These are phyloP conservation scores for Phoma sp. DNA, from an alignment of 2,329 filamentous ascomycete species.

Conservation along the genomic window DNA sequence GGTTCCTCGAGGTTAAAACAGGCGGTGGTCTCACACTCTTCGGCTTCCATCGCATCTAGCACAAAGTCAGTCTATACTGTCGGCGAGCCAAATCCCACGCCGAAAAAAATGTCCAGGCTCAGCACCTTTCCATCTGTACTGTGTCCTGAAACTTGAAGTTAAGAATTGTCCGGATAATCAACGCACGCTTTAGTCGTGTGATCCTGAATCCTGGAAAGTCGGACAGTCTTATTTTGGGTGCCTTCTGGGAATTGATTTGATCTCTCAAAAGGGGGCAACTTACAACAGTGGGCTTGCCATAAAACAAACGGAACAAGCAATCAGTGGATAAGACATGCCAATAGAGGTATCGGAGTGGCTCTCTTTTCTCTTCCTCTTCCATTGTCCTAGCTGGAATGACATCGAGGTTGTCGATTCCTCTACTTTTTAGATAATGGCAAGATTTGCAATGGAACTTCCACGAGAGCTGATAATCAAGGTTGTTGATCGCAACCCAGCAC, in stretches of 20 bases:
- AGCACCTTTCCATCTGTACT: no score
- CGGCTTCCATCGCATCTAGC: slow-evolving; percentile 25
- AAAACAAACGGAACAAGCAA: slow-evolving; percentile 36
- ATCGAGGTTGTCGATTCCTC: slow-evolving; percentile 32
- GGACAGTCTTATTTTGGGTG: no score
- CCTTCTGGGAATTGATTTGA: no score
- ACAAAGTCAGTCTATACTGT: not conserved
- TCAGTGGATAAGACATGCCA: slow-evolving; percentile 36
- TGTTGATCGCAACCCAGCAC: slow-evolving; percentile 33
- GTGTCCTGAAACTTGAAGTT: no score
- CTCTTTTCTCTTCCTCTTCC: slow-evolving; percentile 30
- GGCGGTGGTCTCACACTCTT: slow-evolving; percentile 29
- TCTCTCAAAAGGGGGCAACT: not conserved
- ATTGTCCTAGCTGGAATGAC: slow-evolving; percentile 22
- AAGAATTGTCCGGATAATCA: no score
- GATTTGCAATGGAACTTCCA: slow-evolving; percentile 41
- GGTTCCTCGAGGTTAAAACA: slow-evolving; percentile 22
- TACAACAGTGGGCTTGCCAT: slow-evolving; percentile 32
- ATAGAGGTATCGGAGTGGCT: slow-evolving; percentile 28
- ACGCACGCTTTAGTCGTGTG: no score
- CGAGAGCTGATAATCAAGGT: slow-evolving; percentile 37
- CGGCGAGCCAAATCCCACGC: no score
- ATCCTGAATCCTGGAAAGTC: no score
- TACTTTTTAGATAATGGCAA: slow-evolving; percentile 31
- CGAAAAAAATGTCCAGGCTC: no score